phyloP scores from a whole-genome alignment of 768 basidiomycete species.

The Naganishia onofrii region DNA sequence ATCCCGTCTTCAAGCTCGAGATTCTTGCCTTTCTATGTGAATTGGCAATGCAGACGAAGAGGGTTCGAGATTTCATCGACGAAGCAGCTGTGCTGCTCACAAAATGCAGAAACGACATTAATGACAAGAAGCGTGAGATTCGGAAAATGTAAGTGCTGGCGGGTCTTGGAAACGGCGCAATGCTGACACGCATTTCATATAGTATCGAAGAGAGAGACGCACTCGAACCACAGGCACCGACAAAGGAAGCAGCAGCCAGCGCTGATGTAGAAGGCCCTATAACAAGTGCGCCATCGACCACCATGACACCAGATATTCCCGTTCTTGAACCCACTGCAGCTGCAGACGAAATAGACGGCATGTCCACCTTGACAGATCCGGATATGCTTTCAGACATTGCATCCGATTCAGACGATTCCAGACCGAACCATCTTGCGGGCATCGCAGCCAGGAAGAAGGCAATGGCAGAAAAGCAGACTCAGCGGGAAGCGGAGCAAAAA shows the following conservation, averaged over 20 bases:
- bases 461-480: conserved; percentile 27
- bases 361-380: conserved; percentile 10
- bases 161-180: background rate
- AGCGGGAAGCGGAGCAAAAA: conserved; percentile 25
- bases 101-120: conserved; percentile 88
- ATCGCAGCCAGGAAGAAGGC: conserved; percentile 21
- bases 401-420: conserved; percentile 35
- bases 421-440: conserved; percentile 30
- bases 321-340: background rate
- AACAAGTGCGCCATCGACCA: background rate
- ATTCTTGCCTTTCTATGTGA: conserved; percentile 87
- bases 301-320: conserved; percentile 13
- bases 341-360: conserved; percentile 20
- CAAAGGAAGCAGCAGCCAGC: conserved; percentile 25
- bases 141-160: conserved; percentile 67
- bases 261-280: conserved; percentile 26
- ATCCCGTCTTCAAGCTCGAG: conserved; percentile 74
- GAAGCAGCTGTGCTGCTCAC: conserved; percentile 84
- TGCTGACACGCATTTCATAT: background rate
- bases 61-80: conserved; percentile 84
- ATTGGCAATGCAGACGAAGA: conserved; percentile 82
- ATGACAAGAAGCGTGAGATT: conserved; percentile 85
- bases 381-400: conserved; percentile 35
- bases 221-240: conserved; percentile 41
- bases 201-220: conserved; percentile 45